Evolutionary conservation across 495 filamentous ascomycete genomes (phyloP), one percentile per base, ranked within the genome.

Genomic region (Penicillium waksmanii): DNA sequence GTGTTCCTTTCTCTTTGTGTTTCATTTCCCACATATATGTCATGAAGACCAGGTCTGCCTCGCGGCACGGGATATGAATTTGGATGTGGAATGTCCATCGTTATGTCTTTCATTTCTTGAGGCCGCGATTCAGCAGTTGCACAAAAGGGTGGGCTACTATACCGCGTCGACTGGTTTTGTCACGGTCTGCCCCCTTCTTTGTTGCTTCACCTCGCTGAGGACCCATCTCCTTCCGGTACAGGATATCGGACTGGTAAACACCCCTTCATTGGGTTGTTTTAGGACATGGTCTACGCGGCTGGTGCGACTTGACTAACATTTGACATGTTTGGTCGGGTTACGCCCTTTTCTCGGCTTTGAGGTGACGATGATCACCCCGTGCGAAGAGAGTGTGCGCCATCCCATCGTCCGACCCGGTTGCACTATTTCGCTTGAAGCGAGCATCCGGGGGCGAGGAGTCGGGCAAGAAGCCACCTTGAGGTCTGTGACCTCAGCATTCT

Each of bases 1-100:
- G 71, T 68, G 75, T 69, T 57, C 66, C 60, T 60, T 63, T 72
- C 55, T 69, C 67, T 65, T 53, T 72, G 5, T 64, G 57, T 69
- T 62, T 69, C 64, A 71, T 70, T 64, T 70, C 70, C 70, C 67
- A 59, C 66, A 68, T 78, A 76, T 79, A 79, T 74, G 71, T 77
- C 77, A 82, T 79, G 71, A 85, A 84, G 80, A 85, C 71, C 68
- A 76, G 78, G 77, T 81, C 34, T 76, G 83, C 82, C 83, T 82
- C 84, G 73, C 82, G 84, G 84, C 83, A 77, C 66, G 74, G 76
- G 73, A 77, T 78, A 82, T 77, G 77, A 68, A 77, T 69, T 73
- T 72, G 78, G 79, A 82, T 74, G 76, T 80, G 78, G 70, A 77
- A 79, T 77, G 71, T 78, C 74, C 70, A 69, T 58, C 55, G 58